phyloP scores from a whole-genome alignment of 2,329 filamentous ascomycete genomes.

The Colletotrichum euphorbiae region DNA sequence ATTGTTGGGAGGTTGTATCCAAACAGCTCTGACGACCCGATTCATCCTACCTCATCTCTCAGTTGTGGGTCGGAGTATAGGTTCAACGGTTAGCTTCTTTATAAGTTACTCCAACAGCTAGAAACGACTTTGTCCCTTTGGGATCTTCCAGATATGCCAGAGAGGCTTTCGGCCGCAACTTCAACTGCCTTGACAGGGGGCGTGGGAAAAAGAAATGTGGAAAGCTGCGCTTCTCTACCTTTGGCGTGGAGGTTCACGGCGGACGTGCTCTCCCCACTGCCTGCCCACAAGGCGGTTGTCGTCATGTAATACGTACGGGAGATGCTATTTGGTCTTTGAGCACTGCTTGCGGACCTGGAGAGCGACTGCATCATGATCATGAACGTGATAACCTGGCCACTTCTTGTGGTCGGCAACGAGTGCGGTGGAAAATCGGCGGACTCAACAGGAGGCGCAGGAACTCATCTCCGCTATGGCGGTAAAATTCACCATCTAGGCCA shows the following conservation, averaged over 20 bases:
- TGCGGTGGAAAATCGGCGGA: not conserved
- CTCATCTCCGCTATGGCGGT: too few relatives aligned
- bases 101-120: not conserved
- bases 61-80: not conserved
- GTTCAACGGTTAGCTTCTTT: not conserved
- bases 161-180: not conserved
- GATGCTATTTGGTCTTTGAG: not conserved
- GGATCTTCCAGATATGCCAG: not conserved
- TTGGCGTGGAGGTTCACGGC: not conserved
- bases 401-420: not conserved
- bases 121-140: not conserved
- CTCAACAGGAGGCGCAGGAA: too few relatives aligned
- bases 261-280: not conserved
- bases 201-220: slow-evolving; percentile 11
- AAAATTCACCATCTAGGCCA: too few relatives aligned
- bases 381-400: slow-evolving; percentile 7
- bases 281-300: not conserved
- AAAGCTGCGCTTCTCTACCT: slow-evolving; percentile 4
- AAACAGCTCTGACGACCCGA: not conserved
- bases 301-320: not conserved
- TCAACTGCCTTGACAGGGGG: not conserved
- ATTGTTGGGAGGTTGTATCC: not conserved
- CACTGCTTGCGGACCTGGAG: not conserved
- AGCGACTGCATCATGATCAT: not conserved
- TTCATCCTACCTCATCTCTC: not conserved